These are phyloP conservation scores for Phoma sp. DNA, from an alignment of 2,329 filamentous ascomycete species.

Conservation along the genomic window DNA sequence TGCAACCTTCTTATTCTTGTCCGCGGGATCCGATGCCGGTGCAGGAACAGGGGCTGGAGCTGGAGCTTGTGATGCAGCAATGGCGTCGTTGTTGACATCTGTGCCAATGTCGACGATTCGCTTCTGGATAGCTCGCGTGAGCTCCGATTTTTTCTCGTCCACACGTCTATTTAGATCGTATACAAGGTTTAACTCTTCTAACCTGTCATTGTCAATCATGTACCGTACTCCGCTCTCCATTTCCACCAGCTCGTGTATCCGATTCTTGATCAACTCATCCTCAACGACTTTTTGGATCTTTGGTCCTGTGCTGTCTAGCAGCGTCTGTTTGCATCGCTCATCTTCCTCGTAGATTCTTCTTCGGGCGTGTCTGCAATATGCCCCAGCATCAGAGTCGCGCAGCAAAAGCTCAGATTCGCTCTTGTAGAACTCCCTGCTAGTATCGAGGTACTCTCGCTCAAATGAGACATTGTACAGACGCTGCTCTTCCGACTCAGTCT, in stretches of 20 bases:
- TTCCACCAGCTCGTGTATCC: constrained; percentile 81
- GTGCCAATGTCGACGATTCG: constrained; percentile 81
- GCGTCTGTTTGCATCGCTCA: constrained; percentile 81
- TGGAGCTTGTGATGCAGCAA: constrained; percentile 64
- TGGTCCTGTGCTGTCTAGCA: constrained; percentile 73
- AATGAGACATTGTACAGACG: constrained; percentile 87
- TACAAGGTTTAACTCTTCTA: constrained; percentile 79
- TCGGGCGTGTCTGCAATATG: constrained; percentile 80
- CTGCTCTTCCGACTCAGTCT: constrained; percentile 76
- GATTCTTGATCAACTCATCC: constrained; percentile 76
- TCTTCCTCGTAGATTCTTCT: constrained; percentile 80
- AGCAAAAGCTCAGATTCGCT: constrained; percentile 78
- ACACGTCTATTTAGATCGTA: constrained; percentile 82
- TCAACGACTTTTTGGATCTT: constrained; percentile 83
- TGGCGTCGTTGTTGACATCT: constrained; percentile 77
- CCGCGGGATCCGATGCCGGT: constrained; percentile 56
- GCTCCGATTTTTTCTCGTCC: constrained; percentile 73
- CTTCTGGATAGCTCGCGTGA: constrained; percentile 74
- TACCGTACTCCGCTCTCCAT: constrained; percentile 85
- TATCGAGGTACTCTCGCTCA: constrained; percentile 76
- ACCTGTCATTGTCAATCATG: constrained; percentile 90
- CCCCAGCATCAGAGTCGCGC: constrained; percentile 78
- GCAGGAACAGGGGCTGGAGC: constrained; percentile 45
- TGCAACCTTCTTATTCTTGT: constrained; percentile 54
- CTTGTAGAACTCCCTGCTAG: constrained; percentile 77